A percentile compares a stretch with the other conserved stretches of the same genome.
These are phyloP conservation scores for Picochlorum sp. DNA, from an alignment of 139 green algal species.

Conservation along the genomic window DNA sequence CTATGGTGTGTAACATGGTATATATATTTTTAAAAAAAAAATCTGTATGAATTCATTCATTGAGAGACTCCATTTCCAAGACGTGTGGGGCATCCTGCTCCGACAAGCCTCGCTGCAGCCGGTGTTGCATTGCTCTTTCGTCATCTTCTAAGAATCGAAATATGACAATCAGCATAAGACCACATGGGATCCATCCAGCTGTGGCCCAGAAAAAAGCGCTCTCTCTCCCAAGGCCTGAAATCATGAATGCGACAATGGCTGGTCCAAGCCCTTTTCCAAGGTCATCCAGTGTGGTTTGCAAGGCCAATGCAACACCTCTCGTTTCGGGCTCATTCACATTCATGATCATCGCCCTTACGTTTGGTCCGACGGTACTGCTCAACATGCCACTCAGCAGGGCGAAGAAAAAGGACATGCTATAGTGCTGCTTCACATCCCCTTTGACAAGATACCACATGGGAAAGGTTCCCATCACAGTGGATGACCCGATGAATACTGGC, in stretches of 20 bases:
- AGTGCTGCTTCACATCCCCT: conserved; percentile 15
- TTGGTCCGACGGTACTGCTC: conserved; percentile 33
- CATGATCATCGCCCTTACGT: conserved; percentile 60
- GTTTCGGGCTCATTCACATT: conserved; percentile 77
- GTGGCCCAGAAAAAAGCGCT: conserved; percentile 64
- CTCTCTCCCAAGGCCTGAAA: conserved; percentile 33
- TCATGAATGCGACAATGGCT: conserved; percentile 55
- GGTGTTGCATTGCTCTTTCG: conserved; percentile 25
- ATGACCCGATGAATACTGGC: conserved; percentile 39
- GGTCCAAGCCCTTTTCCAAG: conserved; percentile 67
- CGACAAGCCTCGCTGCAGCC: conserved; percentile 9
- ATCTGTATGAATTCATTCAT: conserved; percentile 4
- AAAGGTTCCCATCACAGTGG: conserved; percentile 35
- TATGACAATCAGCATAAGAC: conserved; percentile 38
- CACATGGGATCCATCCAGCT: conserved; percentile 62
- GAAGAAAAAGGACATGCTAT: conserved; percentile 28
- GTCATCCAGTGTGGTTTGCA: conserved; percentile 72
- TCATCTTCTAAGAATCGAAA: conserved; percentile 18
- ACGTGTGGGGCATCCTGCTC: background rate
- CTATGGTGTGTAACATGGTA: conserved; percentile 9
- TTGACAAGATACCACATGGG: conserved; percentile 66
- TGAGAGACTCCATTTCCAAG: background rate
- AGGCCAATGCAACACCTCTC: conserved; percentile 60
- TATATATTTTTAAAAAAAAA: conserved; percentile 14
- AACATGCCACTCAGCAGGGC: conserved; percentile 18